Evolutionary conservation across 2,329 filamentous ascomycete genomes (phyloP).

Genomic region (Neopestalotiopsis sp.): DNA sequence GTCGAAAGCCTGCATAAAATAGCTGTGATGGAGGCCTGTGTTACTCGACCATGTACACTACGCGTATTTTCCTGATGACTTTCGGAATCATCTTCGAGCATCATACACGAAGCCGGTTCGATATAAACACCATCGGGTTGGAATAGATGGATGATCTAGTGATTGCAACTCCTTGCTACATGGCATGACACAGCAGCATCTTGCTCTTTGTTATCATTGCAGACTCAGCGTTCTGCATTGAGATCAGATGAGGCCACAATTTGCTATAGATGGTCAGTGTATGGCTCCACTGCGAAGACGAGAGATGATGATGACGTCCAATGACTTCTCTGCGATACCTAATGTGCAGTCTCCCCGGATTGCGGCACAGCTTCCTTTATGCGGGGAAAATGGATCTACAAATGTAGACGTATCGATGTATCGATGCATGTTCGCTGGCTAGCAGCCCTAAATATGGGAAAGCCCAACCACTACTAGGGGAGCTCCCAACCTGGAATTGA

Average conservation of each 20-base stretch:
- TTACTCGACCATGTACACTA: too few relatives aligned
- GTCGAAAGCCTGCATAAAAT: not conserved
- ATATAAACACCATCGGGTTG: too few relatives aligned
- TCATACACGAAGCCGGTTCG: too few relatives aligned
- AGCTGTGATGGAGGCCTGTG: too few relatives aligned
- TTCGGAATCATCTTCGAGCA: too few relatives aligned
- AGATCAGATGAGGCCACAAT: not conserved
- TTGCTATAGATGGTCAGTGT: not conserved
- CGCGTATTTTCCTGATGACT: too few relatives aligned
- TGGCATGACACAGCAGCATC: too few relatives aligned
- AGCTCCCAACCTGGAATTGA: not conserved
- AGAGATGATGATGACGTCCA: not conserved
- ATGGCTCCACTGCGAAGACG: not conserved
- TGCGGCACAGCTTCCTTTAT: not conserved
- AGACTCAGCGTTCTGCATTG: too few relatives aligned
- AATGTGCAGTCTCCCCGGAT: not conserved
- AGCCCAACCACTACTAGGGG: not conserved
- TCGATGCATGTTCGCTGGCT: not conserved
- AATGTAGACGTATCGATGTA: not conserved
- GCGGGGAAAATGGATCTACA: not conserved
- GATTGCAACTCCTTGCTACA: too few relatives aligned
- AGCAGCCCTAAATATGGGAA: constrained; percentile 3
- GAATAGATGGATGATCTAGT: too few relatives aligned
- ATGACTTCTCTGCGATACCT: not conserved
- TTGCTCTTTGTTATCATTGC: too few relatives aligned